These are phyloP conservation scores for Terana coerulea DNA, from an alignment of 768 basidiomycete species.

Conservation along the genomic window DNA sequence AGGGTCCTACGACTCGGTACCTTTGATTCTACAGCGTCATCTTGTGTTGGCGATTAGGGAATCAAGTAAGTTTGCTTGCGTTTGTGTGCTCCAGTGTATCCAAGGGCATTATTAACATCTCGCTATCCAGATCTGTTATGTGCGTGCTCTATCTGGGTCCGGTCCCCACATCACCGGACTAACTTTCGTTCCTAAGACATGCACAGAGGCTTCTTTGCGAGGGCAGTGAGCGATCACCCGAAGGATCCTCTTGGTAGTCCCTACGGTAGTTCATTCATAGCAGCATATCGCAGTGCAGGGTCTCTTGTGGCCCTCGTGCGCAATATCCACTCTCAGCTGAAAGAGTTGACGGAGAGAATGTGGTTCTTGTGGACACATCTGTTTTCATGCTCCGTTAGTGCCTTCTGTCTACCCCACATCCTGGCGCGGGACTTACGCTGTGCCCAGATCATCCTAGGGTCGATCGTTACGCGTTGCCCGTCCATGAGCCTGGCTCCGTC, in stretches of 20 bases:
- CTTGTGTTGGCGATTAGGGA: constrained; percentile 64
- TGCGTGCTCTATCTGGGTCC: constrained; percentile 1
- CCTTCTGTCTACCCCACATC: constrained; percentile 46
- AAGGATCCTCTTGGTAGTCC: constrained; percentile 67
- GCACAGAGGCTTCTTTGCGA: constrained; percentile 73
- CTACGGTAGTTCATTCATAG: constrained; percentile 64
- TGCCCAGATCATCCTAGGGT: constrained; percentile 61
- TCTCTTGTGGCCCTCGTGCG: constrained; percentile 66
- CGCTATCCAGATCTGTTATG: constrained; percentile 48
- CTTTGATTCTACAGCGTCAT: constrained; percentile 66
- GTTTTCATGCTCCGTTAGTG: constrained; percentile 61
- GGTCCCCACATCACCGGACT: constrained; percentile 6
- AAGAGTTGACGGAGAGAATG: constrained; percentile 62
- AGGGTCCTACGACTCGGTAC: constrained; percentile 37
- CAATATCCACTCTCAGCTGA: constrained; percentile 64
- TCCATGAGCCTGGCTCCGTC: constrained; percentile 66
- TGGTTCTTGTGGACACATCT: constrained; percentile 74
- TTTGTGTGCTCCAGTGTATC: constrained; percentile 5
- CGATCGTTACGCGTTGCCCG: constrained; percentile 60
- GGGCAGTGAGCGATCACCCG: constrained; percentile 61
- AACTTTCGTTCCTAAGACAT: constrained; percentile 34
- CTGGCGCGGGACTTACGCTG: constrained; percentile 17
- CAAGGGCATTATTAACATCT: not conserved
- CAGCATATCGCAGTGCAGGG: constrained; percentile 64
- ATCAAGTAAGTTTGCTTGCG: constrained; percentile 42